Evolutionary conservation across 1,284 basidiomycete species (phyloP).

Genomic region (Papiliotrema nemorosa): DNA sequence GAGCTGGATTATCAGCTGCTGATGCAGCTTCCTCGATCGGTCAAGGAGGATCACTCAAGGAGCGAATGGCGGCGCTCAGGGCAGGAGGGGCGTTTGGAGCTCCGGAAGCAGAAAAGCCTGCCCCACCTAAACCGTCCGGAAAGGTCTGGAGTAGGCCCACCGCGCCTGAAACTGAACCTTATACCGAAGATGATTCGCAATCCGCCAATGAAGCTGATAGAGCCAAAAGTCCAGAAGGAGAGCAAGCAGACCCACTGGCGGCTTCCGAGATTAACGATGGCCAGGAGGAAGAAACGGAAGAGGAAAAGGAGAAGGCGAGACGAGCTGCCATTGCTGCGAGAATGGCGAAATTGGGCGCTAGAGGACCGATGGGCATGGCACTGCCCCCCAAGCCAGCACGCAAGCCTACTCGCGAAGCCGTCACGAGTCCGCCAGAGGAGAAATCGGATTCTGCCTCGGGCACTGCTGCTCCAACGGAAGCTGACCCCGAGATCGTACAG

Average conservation of each 20-base stretch:
- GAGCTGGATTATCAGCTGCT: conserved; percentile 64
- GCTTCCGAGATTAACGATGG: conserved; percentile 31
- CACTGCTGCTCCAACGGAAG: not conserved
- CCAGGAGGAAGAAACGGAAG: conserved; percentile 42
- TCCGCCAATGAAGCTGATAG: conserved; percentile 35
- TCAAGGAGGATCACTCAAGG: conserved; percentile 66
- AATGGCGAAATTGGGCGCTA: conserved; percentile 52
- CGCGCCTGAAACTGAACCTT: conserved; percentile 37
- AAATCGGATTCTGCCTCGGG: too few species aligned
- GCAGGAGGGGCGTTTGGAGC: conserved; percentile 68
- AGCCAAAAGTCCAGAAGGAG: conserved; percentile 21
- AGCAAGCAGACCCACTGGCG: too few species aligned
- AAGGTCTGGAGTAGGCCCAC: conserved; percentile 67
- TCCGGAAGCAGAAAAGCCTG: conserved; percentile 47
- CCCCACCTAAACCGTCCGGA: conserved; percentile 62
- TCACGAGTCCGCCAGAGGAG: not conserved
- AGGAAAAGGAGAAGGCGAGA: conserved; percentile 47
- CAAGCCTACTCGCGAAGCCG: conserved; percentile 18
- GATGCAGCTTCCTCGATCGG: conserved; percentile 79
- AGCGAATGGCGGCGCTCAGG: conserved; percentile 86
- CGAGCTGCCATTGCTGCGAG: conserved; percentile 52
- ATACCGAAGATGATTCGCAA: conserved; percentile 40
- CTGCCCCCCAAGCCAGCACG: conserved; percentile 25
- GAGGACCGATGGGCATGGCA: conserved; percentile 49
- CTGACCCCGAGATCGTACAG: not conserved